Conservation (phyloP, 2,329 filamentous ascomycete genomes). For the Karstenula rhodostoma region DNA sequence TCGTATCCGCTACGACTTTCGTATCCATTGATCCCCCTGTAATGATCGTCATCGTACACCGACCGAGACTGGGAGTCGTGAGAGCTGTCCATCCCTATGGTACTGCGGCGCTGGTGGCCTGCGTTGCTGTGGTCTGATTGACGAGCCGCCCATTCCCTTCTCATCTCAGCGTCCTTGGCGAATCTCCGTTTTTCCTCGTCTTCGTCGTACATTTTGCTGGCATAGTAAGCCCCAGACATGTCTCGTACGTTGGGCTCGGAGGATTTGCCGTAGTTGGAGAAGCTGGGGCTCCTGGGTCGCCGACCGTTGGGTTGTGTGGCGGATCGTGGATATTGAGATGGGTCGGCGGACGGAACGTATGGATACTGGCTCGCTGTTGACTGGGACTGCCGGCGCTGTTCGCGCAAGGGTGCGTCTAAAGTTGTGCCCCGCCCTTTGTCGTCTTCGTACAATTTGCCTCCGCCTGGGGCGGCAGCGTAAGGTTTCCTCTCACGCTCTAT, state of each 20-base stretch:
- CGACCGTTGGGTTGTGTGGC: constrained; percentile 28
- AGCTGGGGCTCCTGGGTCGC: constrained; percentile 45
- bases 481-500: constrained; percentile 73
- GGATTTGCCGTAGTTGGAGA: constrained; percentile 43
- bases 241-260: constrained; percentile 46
- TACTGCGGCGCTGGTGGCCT: constrained; percentile 34
- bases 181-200: constrained; percentile 43
- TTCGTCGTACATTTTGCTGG: constrained; percentile 41
- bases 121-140: constrained; percentile 26
- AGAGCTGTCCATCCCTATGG: constrained; percentile 33
- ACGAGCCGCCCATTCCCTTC: constrained; percentile 33
- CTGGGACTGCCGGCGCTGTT: constrained; percentile 40
- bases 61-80: constrained; percentile 40
- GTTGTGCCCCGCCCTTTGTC: constrained; percentile 34
- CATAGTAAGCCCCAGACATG: constrained; percentile 40
- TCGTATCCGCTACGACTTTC: constrained; percentile 40
- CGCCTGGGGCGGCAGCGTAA: constrained; percentile 66
- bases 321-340: constrained; percentile 33
- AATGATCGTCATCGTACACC: constrained; percentile 44
- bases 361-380: constrained; percentile 43
- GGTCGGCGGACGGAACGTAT: constrained; percentile 33
- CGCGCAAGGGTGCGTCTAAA: constrained; percentile 32
- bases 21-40: constrained; percentile 36
- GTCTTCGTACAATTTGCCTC: constrained; percentile 64
- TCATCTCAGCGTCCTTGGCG: constrained; percentile 40